A percentile compares a stretch with the other conserved stretches of the same genome.
These are phyloP conservation scores for Tuber indicum DNA, from an alignment of 495 filamentous ascomycete species.

Conservation along the genomic window DNA sequence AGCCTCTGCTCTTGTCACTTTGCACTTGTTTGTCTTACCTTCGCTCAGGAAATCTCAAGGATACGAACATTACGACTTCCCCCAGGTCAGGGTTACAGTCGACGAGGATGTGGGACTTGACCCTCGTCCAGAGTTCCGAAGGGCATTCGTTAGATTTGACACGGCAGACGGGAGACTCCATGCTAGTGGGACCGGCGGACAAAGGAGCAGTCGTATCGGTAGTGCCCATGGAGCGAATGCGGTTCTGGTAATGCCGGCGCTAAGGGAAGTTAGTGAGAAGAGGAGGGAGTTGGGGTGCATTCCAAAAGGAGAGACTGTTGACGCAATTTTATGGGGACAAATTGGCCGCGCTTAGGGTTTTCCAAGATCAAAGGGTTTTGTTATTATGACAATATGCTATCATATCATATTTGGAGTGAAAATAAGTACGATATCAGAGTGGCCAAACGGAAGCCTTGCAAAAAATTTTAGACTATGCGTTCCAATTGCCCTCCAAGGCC, in stretches of 20 bases:
- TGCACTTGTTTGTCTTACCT: conserved; percentile 89
- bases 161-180: conserved; percentile 55
- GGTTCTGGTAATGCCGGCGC: conserved; percentile 66
- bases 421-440: too few relatives aligned
- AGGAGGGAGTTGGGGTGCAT: conserved; percentile 48
- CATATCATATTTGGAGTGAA: too few relatives aligned
- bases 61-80: conserved; percentile 57
- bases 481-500: too few relatives aligned
- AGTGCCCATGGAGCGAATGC: conserved; percentile 85
- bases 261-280: conserved; percentile 48
- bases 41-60: conserved; percentile 67
- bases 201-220: conserved; percentile 81
- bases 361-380: background rate
- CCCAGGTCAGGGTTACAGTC: conserved; percentile 62
- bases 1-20: conserved; percentile 83
- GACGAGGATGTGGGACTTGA: conserved; percentile 68
- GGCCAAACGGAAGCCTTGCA: too few relatives aligned
- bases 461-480: too few relatives aligned
- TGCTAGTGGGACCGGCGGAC: conserved; percentile 78
- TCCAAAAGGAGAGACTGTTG: conserved; percentile 32
- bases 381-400: background rate
- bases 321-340: conserved; percentile 39
- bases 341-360: conserved; percentile 9
- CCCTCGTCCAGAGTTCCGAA: conserved; percentile 78
- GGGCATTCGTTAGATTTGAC: conserved; percentile 63